phyloP scores from a whole-genome alignment of 106 monocot genomes.

The Dactylorhiza incarnata region DNA sequence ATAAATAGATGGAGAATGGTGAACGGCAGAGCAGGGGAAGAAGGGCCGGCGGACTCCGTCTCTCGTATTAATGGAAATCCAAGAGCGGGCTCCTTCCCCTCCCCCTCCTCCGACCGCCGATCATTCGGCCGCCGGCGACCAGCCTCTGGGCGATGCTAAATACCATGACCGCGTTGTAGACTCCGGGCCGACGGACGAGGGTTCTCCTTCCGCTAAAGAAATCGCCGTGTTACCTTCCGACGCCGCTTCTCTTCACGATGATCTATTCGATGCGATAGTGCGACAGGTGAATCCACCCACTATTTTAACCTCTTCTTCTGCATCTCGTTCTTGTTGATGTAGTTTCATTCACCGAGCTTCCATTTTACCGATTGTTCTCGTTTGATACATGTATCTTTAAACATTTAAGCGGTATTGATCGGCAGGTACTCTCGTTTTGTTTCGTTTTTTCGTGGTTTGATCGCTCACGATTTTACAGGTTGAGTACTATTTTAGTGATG shows the following conservation, averaged over 20 bases:
- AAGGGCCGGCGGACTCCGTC: not conserved
- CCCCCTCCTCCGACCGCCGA: slow-evolving; percentile 3
- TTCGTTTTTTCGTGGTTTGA: not conserved
- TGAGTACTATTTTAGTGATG: slow-evolving; percentile 92
- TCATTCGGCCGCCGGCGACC: too few relatives aligned
- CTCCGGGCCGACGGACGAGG: not conserved
- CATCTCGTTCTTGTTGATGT: not conserved
- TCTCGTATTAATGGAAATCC: not conserved
- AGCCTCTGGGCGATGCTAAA: not conserved
- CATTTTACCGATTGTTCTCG: not conserved
- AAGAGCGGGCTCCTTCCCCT: slow-evolving; percentile 6
- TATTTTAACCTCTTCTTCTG: not conserved
- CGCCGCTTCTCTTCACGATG: slow-evolving; percentile 27
- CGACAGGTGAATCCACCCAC: slow-evolving; percentile 33
- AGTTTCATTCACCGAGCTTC: not conserved
- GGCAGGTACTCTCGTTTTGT: not conserved
- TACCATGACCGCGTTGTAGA: not conserved
- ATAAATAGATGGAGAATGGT: not conserved
- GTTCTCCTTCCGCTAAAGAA: not conserved
- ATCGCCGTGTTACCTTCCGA: not conserved
- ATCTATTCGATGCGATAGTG: slow-evolving; percentile 54
- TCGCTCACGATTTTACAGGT: slow-evolving; percentile 40
- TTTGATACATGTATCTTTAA: too few relatives aligned
- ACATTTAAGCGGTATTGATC: not conserved
- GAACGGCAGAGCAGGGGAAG: not conserved